These are phyloP conservation scores for Wakefieldia striispora DNA, from an alignment of 768 basidiomycete species.

Conservation along the genomic window DNA sequence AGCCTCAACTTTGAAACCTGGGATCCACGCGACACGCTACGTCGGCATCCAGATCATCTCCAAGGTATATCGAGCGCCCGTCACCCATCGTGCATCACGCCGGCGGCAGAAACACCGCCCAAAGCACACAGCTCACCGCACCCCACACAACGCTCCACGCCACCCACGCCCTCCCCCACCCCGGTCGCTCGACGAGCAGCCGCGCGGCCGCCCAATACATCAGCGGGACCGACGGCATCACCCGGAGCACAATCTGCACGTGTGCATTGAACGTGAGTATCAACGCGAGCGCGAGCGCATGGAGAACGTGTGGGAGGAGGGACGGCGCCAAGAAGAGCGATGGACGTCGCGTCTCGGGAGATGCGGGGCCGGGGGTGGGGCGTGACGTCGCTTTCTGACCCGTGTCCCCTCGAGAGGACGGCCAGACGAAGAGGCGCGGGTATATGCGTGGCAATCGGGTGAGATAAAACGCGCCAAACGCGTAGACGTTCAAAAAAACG, in stretches of 20 bases:
- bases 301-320: slow-evolving; percentile 71
- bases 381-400: slow-evolving; percentile 1
- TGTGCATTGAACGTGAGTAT: slow-evolving; percentile 79
- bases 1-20: too few species aligned
- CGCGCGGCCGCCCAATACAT: slow-evolving; percentile 85
- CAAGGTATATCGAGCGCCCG: too few species aligned
- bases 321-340: slow-evolving; percentile 39
- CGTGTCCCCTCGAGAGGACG: background rate
- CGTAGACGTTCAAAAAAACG: slow-evolving; percentile 51
- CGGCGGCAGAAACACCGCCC: slow-evolving; percentile 88
- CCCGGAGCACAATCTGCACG: slow-evolving; percentile 82
- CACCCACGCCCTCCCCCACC: slow-evolving; percentile 62
- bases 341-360: too few species aligned
- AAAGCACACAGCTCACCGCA: slow-evolving; percentile 63
- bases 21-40: background rate
- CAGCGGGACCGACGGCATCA: slow-evolving; percentile 72
- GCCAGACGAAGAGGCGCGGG: background rate
- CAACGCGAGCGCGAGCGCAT: slow-evolving; percentile 60
- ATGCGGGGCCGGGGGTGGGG: background rate
- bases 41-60: background rate
- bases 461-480: slow-evolving; percentile 28
- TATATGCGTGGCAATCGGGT: slow-evolving; percentile 1
- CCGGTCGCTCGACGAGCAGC: slow-evolving; percentile 50
- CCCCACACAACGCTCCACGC: slow-evolving; percentile 82
- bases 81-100: slow-evolving; percentile 45